Percentiles rank a stretch among this genome's conserved stretches.
phyloP scores from a whole-genome alignment of 2,329 filamentous ascomycete genomes.

The Fusarium anthophilum region DNA sequence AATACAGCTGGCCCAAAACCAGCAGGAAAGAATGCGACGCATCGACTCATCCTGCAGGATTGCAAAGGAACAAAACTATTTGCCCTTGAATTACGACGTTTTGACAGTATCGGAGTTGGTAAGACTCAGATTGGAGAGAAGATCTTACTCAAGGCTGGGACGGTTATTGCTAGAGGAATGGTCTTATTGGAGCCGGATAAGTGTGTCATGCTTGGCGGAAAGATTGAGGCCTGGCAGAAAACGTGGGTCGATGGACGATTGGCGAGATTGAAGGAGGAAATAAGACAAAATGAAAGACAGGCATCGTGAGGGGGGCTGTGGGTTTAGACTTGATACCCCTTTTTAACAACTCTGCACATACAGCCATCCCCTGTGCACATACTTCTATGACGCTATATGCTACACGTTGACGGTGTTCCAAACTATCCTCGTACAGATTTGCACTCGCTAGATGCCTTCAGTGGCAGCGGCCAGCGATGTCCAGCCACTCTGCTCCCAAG shows the following conservation, averaged over 20 bases:
- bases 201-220: slow-evolving; percentile 83
- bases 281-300: slow-evolving; percentile 50
- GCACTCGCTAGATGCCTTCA: slow-evolving; percentile 26
- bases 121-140: slow-evolving; percentile 82
- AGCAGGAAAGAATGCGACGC: slow-evolving; percentile 65
- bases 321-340: slow-evolving; percentile 30
- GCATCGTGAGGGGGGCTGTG: background rate
- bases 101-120: slow-evolving; percentile 72
- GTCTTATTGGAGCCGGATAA: slow-evolving; percentile 78
- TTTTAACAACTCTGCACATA: slow-evolving; percentile 2
- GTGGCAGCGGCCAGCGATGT: slow-evolving; percentile 56
- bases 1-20: slow-evolving; percentile 29
- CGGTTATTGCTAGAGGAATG: slow-evolving; percentile 76
- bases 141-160: slow-evolving; percentile 73
- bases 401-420: slow-evolving; percentile 5
- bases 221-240: slow-evolving; percentile 82
- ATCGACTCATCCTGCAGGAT: slow-evolving; percentile 87
- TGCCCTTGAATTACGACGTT: slow-evolving; percentile 74
- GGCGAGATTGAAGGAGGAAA: slow-evolving; percentile 70
- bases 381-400: background rate
- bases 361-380: background rate
- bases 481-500: slow-evolving; percentile 79
- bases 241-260: slow-evolving; percentile 79
- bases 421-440: background rate
- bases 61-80: slow-evolving; percentile 73